These are phyloP conservation scores for Leptodontidium sp. DNA, from an alignment of 2,329 filamentous ascomycete genomes.

Conservation along the genomic window DNA sequence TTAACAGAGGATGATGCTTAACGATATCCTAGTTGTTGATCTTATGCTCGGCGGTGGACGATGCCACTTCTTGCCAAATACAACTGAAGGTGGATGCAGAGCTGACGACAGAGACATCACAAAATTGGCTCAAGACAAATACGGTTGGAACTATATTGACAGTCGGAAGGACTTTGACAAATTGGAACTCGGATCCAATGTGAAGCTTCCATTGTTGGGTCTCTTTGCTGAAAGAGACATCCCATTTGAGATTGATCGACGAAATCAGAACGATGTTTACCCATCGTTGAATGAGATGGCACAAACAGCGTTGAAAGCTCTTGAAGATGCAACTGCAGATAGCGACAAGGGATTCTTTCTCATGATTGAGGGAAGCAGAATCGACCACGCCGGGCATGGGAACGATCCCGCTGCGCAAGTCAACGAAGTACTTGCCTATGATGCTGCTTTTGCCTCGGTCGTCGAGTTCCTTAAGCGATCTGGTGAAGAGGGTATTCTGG, in stretches of 20 bases:
- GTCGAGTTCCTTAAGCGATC: slow-evolving; percentile 83
- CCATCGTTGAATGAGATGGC: slow-evolving; percentile 94
- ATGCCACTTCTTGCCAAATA: slow-evolving; percentile 91
- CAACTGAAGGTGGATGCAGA: slow-evolving; percentile 81
- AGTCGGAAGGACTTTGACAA: slow-evolving; percentile 78
- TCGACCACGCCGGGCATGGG: slow-evolving; percentile 91
- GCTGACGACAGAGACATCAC: slow-evolving; percentile 80
- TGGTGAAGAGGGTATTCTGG: slow-evolving; percentile 78
- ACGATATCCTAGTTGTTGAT: slow-evolving; percentile 70
- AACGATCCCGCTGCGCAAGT: slow-evolving; percentile 88
- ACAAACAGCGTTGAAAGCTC: slow-evolving; percentile 77
- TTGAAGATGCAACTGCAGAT: slow-evolving; percentile 82
- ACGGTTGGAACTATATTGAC: slow-evolving; percentile 81
- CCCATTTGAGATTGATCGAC: slow-evolving; percentile 92
- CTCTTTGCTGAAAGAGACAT: slow-evolving; percentile 85
- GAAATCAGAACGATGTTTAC: slow-evolving; percentile 79
- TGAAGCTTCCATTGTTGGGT: slow-evolving; percentile 83
- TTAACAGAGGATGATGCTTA: not conserved
- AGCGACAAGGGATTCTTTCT: slow-evolving; percentile 96
- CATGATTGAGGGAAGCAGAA: slow-evolving; percentile 97
- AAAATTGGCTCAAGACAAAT: slow-evolving; percentile 74
- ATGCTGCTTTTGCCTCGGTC: slow-evolving; percentile 83
- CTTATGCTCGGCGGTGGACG: slow-evolving; percentile 91
- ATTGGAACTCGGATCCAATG: slow-evolving; percentile 70
- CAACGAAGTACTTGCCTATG: slow-evolving; percentile 94